Percentiles rank a stretch among this genome's conserved stretches.
These are phyloP conservation scores for Wickerhamiella parazyma DNA, from an alignment of 805 yeast genomes.

Conservation along the genomic window DNA sequence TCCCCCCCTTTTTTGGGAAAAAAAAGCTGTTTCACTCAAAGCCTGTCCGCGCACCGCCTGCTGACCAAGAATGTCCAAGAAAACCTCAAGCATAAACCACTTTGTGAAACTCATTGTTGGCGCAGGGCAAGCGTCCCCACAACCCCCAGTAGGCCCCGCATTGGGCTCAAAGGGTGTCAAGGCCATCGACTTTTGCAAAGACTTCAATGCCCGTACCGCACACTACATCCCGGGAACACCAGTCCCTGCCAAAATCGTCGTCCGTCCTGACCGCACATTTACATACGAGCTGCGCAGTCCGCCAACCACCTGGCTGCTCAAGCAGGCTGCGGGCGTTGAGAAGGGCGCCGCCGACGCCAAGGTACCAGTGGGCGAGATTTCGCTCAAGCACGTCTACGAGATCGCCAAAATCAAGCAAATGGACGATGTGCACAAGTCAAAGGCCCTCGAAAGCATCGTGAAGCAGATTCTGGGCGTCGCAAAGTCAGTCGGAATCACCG, in stretches of 20 bases:
- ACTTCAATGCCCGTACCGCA: slow-evolving; percentile 94
- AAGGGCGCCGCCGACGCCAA: slow-evolving; percentile 60
- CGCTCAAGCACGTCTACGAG: slow-evolving; percentile 84
- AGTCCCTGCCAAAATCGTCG: slow-evolving; percentile 70
- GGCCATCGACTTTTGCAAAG: slow-evolving; percentile 96
- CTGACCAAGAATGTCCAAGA: slow-evolving; percentile 28
- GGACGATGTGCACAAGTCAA: slow-evolving; percentile 62
- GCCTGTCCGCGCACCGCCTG: not conserved
- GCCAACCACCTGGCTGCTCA: slow-evolving; percentile 72
- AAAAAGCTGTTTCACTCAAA: not conserved
- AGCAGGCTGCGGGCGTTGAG: slow-evolving; percentile 64
- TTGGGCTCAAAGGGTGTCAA: slow-evolving; percentile 96
- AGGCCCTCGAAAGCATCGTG: slow-evolving; percentile 61
- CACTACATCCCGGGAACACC: slow-evolving; percentile 77
- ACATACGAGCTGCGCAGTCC: slow-evolving; percentile 80
- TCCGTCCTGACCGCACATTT: slow-evolving; percentile 87
- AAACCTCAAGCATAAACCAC: slow-evolving; percentile 32
- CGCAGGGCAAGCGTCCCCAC: slow-evolving; percentile 96
- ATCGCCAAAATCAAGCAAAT: slow-evolving; percentile 84
- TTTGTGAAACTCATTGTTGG: slow-evolving; percentile 83
- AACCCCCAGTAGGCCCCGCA: slow-evolving; percentile 99
- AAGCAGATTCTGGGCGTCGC: slow-evolving; percentile 82
- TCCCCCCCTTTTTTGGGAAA: too few species aligned
- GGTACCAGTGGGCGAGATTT: slow-evolving; percentile 43
- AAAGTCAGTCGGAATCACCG: slow-evolving; percentile 74